phyloP scores from a whole-genome alignment of 768 basidiomycete species.

The Lactarius indigo region DNA sequence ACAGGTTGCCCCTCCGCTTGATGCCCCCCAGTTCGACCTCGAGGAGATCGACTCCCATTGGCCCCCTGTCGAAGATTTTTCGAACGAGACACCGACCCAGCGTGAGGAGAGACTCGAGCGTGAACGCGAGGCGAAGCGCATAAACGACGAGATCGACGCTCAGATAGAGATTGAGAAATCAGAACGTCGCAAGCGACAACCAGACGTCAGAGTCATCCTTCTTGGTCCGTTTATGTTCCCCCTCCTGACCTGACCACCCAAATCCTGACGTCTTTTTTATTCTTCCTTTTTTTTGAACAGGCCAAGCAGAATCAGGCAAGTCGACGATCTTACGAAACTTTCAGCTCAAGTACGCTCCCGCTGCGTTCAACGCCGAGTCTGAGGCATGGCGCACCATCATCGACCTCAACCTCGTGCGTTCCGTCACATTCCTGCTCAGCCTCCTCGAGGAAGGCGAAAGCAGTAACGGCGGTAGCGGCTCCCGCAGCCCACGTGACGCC shows the following conservation, averaged over 20 bases:
- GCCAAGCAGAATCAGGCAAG: constrained; percentile 68
- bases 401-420: constrained; percentile 63
- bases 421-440: constrained; percentile 43
- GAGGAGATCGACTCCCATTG: constrained; percentile 25
- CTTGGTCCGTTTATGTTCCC: constrained; percentile 42
- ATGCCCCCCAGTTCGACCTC: constrained; percentile 13
- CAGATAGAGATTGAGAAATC: constrained; percentile 46
- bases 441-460: constrained; percentile 31
- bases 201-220: constrained; percentile 50
- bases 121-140: constrained; percentile 49
- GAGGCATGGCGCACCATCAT: constrained; percentile 64
- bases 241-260: neutral
- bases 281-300: constrained; percentile 30
- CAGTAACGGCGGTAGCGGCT: constrained; percentile 22
- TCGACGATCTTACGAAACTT: constrained; percentile 66
- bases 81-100: constrained; percentile 42
- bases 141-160: constrained; percentile 55
- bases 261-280: neutral
- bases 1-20: neutral
- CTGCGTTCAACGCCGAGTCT: constrained; percentile 53
- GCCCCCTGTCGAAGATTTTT: constrained; percentile 34
- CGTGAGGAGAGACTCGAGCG: constrained; percentile 38
- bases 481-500: constrained; percentile 39
- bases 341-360: constrained; percentile 57
- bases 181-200: constrained; percentile 36